Conservation (phyloP, 768 basidiomycete genomes). For the Chalciporus sphaerocephalus region DNA sequence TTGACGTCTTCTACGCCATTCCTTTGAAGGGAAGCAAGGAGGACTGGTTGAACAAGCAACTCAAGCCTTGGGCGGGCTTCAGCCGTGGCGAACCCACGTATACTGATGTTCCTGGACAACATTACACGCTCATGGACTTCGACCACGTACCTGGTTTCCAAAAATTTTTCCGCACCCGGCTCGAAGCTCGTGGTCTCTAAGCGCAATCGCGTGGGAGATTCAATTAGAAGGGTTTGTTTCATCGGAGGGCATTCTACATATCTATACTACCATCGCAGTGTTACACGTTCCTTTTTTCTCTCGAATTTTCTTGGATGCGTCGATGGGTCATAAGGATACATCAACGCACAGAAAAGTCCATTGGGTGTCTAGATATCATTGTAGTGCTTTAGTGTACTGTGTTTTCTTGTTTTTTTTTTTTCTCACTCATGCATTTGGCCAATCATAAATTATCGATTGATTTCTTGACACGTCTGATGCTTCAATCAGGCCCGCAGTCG, state of each 20-base stretch:
- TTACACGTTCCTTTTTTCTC: not conserved
- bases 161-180: slow-evolving; percentile 25
- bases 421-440: no score
- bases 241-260: not conserved
- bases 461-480: not conserved
- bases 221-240: not conserved
- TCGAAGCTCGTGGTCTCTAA: slow-evolving; percentile 26
- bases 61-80: slow-evolving; percentile 25
- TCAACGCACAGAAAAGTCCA: not conserved
- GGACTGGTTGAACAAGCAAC: slow-evolving; percentile 29
- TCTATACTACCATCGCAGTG: not conserved
- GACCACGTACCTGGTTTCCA: slow-evolving; percentile 30
- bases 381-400: not conserved
- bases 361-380: not conserved
- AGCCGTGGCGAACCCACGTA: slow-evolving; percentile 21
- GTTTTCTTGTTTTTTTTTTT: not conserved
- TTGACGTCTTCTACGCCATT: slow-evolving; percentile 28
- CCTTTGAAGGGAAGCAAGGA: slow-evolving; percentile 27
- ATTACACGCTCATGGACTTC: slow-evolving; percentile 31
- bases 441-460: not conserved
- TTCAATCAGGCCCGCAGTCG: no score
- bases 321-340: not conserved
- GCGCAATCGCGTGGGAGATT: not conserved
- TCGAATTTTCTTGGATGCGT: not conserved
- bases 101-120: slow-evolving; percentile 27